Percentiles rank a stretch among this genome's conserved stretches.
phyloP scores from a whole-genome alignment of 768 basidiomycete genomes.

The Macrolepiota fuliginosa region DNA sequence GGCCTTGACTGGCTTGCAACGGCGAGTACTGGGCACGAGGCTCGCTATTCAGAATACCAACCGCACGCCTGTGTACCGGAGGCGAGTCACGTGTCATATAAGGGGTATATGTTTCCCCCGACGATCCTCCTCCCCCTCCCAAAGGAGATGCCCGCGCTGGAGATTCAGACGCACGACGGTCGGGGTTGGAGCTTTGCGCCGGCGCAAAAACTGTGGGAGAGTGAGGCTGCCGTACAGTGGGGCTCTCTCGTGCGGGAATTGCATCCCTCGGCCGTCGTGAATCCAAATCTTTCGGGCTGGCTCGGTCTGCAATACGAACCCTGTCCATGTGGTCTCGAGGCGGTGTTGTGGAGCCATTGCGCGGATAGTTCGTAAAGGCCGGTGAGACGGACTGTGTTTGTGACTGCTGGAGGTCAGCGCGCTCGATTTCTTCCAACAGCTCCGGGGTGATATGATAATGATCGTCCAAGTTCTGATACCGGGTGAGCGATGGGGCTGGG shows the following conservation, averaged over 20 bases:
- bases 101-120: slow-evolving; percentile 35
- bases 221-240: slow-evolving; percentile 42
- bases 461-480: slow-evolving; percentile 53
- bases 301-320: slow-evolving; percentile 47
- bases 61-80: slow-evolving; percentile 27
- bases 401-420: slow-evolving; percentile 61
- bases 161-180: slow-evolving; percentile 39
- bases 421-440: slow-evolving; percentile 69
- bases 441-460: slow-evolving; percentile 70
- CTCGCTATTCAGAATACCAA: slow-evolving; percentile 23
- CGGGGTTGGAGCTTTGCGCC: slow-evolving; percentile 46
- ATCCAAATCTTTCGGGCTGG: slow-evolving; percentile 54
- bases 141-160: slow-evolving; percentile 49
- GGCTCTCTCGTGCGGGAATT: slow-evolving; percentile 45
- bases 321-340: slow-evolving; percentile 56
- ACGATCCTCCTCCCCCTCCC: slow-evolving; percentile 41
- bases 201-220: slow-evolving; percentile 32
- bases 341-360: slow-evolving; percentile 38
- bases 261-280: slow-evolving; percentile 36
- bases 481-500: slow-evolving; percentile 53
- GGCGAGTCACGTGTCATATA: slow-evolving; percentile 48
- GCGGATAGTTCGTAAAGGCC: slow-evolving; percentile 27
- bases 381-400: slow-evolving; percentile 41
- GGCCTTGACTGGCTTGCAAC: slow-evolving; percentile 46
- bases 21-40: slow-evolving; percentile 33